Evolutionary conservation across 140 eudicot species (phyloP).

Genomic region (Oenanthe javanica): DNA sequence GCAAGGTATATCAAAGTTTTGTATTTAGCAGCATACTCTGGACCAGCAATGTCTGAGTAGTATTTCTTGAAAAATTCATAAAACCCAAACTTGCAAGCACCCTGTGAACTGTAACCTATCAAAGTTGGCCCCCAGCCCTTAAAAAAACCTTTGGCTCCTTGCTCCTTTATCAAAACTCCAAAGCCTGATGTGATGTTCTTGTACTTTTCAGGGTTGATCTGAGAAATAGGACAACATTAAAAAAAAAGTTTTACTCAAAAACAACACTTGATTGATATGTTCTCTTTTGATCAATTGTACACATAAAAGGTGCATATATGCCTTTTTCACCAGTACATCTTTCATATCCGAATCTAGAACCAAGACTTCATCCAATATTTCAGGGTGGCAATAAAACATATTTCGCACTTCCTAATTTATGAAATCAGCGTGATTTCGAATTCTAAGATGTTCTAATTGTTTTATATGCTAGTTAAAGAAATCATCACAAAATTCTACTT

Average conservation of each 20-base stretch:
- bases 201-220: slow-evolving; percentile 35
- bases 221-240: not conserved
- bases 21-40: slow-evolving; percentile 1
- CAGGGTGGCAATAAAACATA: too few species aligned
- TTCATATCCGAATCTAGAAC: too few species aligned
- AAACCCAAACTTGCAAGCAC: slow-evolving; percentile 8
- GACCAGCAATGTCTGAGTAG: slow-evolving; percentile 33
- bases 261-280: not conserved
- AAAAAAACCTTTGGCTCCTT: not conserved
- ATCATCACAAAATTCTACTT: too few species aligned
- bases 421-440: too few species aligned
- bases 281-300: too few species aligned
- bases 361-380: too few species aligned
- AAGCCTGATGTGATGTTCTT: not conserved
- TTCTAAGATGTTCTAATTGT: too few species aligned
- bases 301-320: too few species aligned
- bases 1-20: not conserved
- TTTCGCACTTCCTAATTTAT: too few species aligned
- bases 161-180: not conserved
- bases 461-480: too few species aligned
- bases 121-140: slow-evolving; percentile 5
- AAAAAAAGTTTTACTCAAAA: not conserved
- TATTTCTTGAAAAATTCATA: slow-evolving; percentile 26
- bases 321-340: too few species aligned
- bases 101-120: not conserved